Percentiles rank a stretch among this genome's conserved stretches.
Conservation (phyloP, 2,329 filamentous ascomycete species). For the Rutstroemia sp. region DNA sequence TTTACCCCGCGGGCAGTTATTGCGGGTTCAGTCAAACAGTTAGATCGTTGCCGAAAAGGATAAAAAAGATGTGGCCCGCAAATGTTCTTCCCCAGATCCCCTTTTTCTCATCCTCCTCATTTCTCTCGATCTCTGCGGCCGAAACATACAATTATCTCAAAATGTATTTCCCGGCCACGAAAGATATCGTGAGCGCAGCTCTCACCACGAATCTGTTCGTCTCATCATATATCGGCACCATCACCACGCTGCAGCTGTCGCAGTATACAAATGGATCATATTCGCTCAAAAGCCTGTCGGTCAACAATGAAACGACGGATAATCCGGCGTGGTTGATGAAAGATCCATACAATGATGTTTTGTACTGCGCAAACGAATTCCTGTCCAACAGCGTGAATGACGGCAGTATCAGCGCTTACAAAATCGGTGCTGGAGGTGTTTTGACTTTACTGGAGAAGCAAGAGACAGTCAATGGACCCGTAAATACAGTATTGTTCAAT, state of each 20-base stretch:
- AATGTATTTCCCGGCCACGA: conserved; percentile 17
- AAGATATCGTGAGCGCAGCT: conserved; percentile 14
- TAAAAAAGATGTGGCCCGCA: too few relatives aligned
- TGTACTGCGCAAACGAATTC: conserved; percentile 25
- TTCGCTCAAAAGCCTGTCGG: conserved; percentile 14
- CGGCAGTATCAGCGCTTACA: conserved; percentile 19
- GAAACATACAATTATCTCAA: conserved; percentile 1
- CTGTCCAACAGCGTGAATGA: conserved; percentile 1
- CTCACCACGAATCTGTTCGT: conserved; percentile 29
- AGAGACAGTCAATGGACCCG: conserved; percentile 31
- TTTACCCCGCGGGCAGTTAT: too few relatives aligned
- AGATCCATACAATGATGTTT: conserved; percentile 17
- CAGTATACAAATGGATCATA: conserved; percentile 19
- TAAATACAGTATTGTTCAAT: conserved; percentile 37
- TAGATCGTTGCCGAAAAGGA: too few relatives aligned
- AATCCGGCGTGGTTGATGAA: conserved; percentile 24
- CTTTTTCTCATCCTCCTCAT: neutral
- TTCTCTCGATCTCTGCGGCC: neutral
- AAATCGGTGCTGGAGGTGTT: conserved; percentile 32
- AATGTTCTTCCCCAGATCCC: neutral
- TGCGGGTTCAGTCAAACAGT: neutral
- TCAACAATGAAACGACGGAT: conserved; percentile 19
- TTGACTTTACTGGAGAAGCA: conserved; percentile 34
- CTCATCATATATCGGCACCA: conserved; percentile 32
- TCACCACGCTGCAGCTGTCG: conserved; percentile 29